Evolutionary conservation across 805 yeast genomes (phyloP), one percentile per base, ranked within the genome.

Genomic region (Candida dajiaensis): DNA sequence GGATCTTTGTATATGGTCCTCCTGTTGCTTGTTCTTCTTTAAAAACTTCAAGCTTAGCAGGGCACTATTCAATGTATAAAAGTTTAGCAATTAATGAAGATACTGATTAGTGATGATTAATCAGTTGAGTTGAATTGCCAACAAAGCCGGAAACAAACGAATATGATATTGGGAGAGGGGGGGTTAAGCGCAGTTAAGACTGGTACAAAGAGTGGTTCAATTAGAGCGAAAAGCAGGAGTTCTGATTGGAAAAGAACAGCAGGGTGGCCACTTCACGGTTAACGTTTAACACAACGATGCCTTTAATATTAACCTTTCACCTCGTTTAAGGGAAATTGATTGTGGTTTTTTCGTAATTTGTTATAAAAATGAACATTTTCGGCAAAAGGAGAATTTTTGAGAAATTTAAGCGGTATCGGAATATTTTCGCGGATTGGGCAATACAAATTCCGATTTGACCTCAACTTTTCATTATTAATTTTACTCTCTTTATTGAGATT

Each of bases 41-140:
- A 46, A 43, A 54, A 56, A 53, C 59, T 51, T 55, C 61, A 56
- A 21, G 20, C 22, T 8, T 22, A 37, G 15, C 6, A 20, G 13
- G 28, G 6, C 7, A 10, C 8, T 20, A 15, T 13, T 26, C 20
- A 20, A 3, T 12, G 20, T 7, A 20, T 12, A 37, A 8, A 19
- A 18, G 3, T 12, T 21, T 20, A 22, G 10, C 18, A 37, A n/a
- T 12, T 22, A 19, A 31, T 11, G n/a, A 19, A 25, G 10, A 25
- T 12, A 16, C 26, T 13, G 7, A 19, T 20, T 20, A 20, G 31
- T 28, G 42, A 22, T 40, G 37, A 40, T 16, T 20, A 21, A 23
- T 22, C 37, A 18, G 33, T 40, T 12, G 21, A 18, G 22, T 12
- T 16, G 29, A 29, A 26, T 40, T 22, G 43, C 43, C 37, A 40